Conservation (phyloP, 768 basidiomycete species). For the Tulasnella sp. region DNA sequence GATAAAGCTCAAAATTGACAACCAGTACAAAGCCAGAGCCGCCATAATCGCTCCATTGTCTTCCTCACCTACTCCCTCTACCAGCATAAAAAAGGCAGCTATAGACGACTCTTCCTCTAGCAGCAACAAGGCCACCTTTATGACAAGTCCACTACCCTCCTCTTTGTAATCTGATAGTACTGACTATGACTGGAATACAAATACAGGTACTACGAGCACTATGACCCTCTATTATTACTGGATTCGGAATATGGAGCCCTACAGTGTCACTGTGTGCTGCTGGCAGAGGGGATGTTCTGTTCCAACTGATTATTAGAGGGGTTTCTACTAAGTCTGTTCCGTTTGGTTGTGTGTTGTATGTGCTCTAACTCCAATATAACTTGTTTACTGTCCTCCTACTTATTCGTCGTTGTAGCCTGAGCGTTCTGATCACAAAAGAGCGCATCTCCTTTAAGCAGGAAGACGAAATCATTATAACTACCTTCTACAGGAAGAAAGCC, state of each 20-base stretch:
- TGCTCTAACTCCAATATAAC: background rate
- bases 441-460: background rate
- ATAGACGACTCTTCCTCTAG: too few species aligned
- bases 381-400: background rate
- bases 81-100: too few species aligned
- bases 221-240: constrained; percentile 28
- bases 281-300: constrained; percentile 24
- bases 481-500: background rate
- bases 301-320: constrained; percentile 19
- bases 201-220: constrained; percentile 27
- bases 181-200: too few species aligned
- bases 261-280: constrained; percentile 22
- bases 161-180: too few species aligned
- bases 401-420: background rate
- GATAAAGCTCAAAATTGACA: too few species aligned
- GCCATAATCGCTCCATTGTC: too few species aligned
- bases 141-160: too few species aligned
- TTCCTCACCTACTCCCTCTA: too few species aligned
- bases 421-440: background rate
- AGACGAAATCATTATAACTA: background rate
- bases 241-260: constrained; percentile 22
- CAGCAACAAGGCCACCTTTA: too few species aligned
- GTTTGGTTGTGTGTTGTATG: constrained; percentile 15
- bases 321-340: background rate
- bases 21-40: too few species aligned